These are phyloP conservation scores for Pestalotiopsis sp. DNA, from an alignment of 2,329 filamentous ascomycete species.

Conservation along the genomic window DNA sequence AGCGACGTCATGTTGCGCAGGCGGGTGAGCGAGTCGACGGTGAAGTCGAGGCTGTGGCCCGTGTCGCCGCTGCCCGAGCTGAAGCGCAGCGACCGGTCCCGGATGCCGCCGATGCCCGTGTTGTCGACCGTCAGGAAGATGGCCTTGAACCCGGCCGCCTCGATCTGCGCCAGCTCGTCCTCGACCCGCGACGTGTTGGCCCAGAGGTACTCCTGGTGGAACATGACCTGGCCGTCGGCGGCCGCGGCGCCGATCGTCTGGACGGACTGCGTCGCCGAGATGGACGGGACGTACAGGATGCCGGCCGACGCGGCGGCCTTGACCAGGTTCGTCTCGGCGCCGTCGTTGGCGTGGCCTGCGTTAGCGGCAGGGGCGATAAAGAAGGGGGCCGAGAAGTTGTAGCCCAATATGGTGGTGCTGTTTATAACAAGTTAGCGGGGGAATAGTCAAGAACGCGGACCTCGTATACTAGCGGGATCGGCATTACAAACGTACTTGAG, in stretches of 20 bases:
- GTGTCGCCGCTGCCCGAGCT: constrained; percentile 9
- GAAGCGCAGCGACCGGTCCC: constrained; percentile 15
- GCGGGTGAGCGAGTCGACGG: background rate
- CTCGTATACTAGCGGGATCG: constrained; percentile 31
- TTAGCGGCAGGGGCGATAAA: constrained; percentile 52
- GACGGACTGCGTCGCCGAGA: constrained; percentile 24
- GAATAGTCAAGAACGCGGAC: constrained; percentile 6
- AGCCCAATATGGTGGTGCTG: constrained; percentile 50
- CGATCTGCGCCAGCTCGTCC: constrained; percentile 14
- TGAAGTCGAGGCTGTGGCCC: background rate
- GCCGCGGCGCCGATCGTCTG: constrained; percentile 38
- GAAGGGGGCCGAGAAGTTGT: constrained; percentile 55
- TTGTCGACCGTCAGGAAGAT: constrained; percentile 21
- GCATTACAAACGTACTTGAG: constrained; percentile 20
- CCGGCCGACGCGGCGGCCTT: constrained; percentile 45
- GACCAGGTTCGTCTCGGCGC: constrained; percentile 49
- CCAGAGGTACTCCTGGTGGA: constrained; percentile 29
- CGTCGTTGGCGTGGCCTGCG: constrained; percentile 42
- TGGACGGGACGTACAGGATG: constrained; percentile 48
- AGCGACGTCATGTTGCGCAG: constrained; percentile 21
- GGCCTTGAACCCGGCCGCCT: constrained; percentile 18
- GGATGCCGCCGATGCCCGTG: constrained; percentile 12
- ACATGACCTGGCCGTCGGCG: constrained; percentile 18
- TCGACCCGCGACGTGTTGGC: constrained; percentile 14
- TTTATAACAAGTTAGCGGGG: background rate